These are phyloP conservation scores for Cynanchum wilfordii DNA, from an alignment of 257 asterid species.

Conservation along the genomic window DNA sequence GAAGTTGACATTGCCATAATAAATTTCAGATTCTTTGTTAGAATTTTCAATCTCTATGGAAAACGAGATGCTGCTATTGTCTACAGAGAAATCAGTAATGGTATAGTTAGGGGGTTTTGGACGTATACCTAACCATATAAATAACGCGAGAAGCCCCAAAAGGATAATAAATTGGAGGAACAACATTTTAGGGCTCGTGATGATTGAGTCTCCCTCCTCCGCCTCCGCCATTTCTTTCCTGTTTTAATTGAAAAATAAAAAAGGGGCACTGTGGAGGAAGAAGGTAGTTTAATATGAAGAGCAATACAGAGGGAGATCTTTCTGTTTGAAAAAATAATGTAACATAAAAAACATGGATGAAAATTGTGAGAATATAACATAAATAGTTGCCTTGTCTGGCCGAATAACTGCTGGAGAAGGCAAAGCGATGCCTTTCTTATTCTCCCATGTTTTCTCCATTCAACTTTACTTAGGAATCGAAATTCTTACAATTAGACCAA, in stretches of 20 bases:
- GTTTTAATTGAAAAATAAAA: too few relatives aligned
- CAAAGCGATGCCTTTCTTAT: slow-evolving; percentile 17
- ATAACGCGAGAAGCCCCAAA: slow-evolving; percentile 10
- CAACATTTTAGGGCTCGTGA: slow-evolving; percentile 8
- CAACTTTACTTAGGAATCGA: too few relatives aligned
- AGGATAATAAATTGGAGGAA: not conserved
- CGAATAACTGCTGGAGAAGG: not conserved
- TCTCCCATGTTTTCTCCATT: too few relatives aligned
- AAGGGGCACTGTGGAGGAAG: too few relatives aligned
- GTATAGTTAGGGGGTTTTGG: slow-evolving; percentile 16
- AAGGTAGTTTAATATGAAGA: too few relatives aligned
- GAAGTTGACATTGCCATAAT: slow-evolving; percentile 5
- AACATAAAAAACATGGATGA: not conserved
- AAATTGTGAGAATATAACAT: not conserved
- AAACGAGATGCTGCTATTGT: not conserved
- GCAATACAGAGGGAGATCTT: not conserved
- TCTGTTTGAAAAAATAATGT: not conserved
- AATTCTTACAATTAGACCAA: too few relatives aligned
- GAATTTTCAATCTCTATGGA: slow-evolving; percentile 11
- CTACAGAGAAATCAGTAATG: slow-evolving; percentile 11
- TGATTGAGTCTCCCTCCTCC: not conserved
- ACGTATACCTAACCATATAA: slow-evolving; percentile 20
- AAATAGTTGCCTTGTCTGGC: not conserved
- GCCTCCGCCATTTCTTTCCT: not conserved
- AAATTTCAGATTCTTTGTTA: slow-evolving; percentile 15